Evolutionary conservation across 352 stramenopile genomes (phyloP), one percentile per base, ranked within the genome.

Genomic region (Globisporangium camurandrum): DNA sequence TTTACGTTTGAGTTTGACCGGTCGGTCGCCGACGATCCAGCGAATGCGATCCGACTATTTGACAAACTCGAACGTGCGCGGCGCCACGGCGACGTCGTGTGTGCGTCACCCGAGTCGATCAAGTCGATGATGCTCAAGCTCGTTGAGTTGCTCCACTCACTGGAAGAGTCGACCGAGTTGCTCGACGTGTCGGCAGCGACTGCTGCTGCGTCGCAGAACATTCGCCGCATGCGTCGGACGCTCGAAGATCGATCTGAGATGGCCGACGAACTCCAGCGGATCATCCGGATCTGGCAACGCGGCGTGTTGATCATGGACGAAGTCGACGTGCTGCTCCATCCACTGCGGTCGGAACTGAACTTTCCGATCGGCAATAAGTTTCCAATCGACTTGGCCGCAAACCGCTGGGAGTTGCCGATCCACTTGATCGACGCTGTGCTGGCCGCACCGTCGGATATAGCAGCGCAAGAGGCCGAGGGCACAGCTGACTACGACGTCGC

Each of bases 71-170:
- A 95, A 72, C 53, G 85, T 66, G 67, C 92, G 84, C 71, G 96
- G 54, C 54, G 92, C 67, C 64, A 93, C 52, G 81, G 81, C 1
- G 96, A 97, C 33, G 95, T 99, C 3, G 96, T 99, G 12, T 98
- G 97, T 61, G 95, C 97, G 16, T 99, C 94, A 6, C 97, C 97
- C 3, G 98, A 98, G 34, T 97, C 93, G 54, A 93, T 99, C 39
- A 99, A 99, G 69, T 98, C 95, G 28, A 98, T 99, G 66, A 96
- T 98, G 85, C 64, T 99, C 2, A 99, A 99, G 57, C 95, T 99
- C 46, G 78, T 99, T 8, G 93, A 98, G 59, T 54, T 98, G 17
- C 51, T 96, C 11, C 87, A 97, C 46, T 94, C 82, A 7, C 64
- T 98, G 2, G 85, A 96, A 43, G 77, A 93, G 56, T 89, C 82